Percentiles rank a stretch among this genome's conserved stretches.
Conservation (phyloP, 2,329 filamentous ascomycete species). For the Tolypocladium amazonense region DNA sequence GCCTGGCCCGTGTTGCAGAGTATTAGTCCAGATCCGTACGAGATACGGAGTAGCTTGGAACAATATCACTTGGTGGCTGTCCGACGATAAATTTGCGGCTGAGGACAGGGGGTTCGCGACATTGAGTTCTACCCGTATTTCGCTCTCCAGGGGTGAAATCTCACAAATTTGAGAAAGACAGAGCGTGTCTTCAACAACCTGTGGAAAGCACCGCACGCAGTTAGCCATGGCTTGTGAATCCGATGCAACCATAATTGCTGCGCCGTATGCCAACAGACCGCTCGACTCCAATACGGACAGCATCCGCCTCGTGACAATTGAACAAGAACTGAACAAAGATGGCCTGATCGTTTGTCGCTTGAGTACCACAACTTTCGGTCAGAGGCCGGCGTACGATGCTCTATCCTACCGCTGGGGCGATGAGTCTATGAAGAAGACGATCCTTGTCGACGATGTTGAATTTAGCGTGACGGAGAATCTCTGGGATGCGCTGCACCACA, state of each 20-base stretch:
- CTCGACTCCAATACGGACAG: slow-evolving; percentile 2
- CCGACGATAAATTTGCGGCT: background rate
- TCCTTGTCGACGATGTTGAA: slow-evolving; percentile 5
- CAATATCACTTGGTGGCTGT: background rate
- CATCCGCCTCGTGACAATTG: slow-evolving; percentile 6
- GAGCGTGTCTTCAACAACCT: background rate
- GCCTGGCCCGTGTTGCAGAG: background rate
- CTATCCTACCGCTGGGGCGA: slow-evolving; percentile 11
- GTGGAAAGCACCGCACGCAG: background rate
- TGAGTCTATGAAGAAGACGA: background rate
- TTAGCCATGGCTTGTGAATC: background rate
- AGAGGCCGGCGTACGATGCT: slow-evolving; percentile 7
- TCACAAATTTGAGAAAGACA: background rate
- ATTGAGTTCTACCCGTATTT: background rate
- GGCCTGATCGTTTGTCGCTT: slow-evolving; percentile 2
- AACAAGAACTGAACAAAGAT: background rate
- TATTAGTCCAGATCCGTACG: background rate
- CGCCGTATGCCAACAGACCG: slow-evolving; percentile 1
- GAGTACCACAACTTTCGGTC: slow-evolving; percentile 3
- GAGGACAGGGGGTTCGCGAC: background rate
- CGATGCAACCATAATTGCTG: background rate
- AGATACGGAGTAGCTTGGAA: background rate
- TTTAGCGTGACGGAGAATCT: slow-evolving; percentile 7
- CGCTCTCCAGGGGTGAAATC: background rate
- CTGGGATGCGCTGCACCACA: slow-evolving; percentile 5